Base-by-base conservation (phyloP, 2,329 filamentous ascomycete genomes). In the Dactylellina sp. region DNA sequence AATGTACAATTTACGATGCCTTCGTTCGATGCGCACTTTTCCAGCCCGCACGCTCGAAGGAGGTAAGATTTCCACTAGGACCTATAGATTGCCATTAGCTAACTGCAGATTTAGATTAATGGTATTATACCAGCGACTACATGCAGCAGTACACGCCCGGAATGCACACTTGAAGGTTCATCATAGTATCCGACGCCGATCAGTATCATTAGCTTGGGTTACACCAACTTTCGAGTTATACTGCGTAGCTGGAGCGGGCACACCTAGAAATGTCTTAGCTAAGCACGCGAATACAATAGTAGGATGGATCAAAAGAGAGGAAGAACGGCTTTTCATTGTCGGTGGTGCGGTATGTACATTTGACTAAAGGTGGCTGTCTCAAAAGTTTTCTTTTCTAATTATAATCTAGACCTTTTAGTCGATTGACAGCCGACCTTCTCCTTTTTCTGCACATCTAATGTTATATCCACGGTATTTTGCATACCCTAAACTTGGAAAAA, bases 1-100 rank as follows among this genome's bases (percentile, higher is more conserved):
- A 97, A 99, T 78, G 95, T 99, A 25, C 96, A 99, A 80, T 99
- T 97, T 81, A 90, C 88, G 77, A 97, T 96, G 92, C 91, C 93
- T 0, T 89, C 91, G 0, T 90, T 92, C 74, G 85, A 88, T 7
- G 89, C 91, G 0, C 84, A 89, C 65, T 95, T 95, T 79, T 81
- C 80, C 22, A 83, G 79, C 1, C 80, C 86, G 2, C 83, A 91
- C 50, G 85, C 88, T 44, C 85, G 87, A 56, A 85, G 92, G 80
- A 87, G 88, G 82, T 88, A 81, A 72, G 66, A 81, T 78, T 14
- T 22, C 16, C 37, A 52, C 16, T 60, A 28, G 32, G 16, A 2
- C 12, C 9, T 9, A 60, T 64, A 75, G 42, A 70, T 63, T 39
- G 46, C 57, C 9, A 55, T 71, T 32, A 59, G 56, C 65, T 75